A percentile compares a stretch with the other conserved stretches of the same genome.
These are phyloP conservation scores for Cyphellophora attinorum DNA, from an alignment of 2,329 filamentous ascomycete genomes.

Conservation along the genomic window DNA sequence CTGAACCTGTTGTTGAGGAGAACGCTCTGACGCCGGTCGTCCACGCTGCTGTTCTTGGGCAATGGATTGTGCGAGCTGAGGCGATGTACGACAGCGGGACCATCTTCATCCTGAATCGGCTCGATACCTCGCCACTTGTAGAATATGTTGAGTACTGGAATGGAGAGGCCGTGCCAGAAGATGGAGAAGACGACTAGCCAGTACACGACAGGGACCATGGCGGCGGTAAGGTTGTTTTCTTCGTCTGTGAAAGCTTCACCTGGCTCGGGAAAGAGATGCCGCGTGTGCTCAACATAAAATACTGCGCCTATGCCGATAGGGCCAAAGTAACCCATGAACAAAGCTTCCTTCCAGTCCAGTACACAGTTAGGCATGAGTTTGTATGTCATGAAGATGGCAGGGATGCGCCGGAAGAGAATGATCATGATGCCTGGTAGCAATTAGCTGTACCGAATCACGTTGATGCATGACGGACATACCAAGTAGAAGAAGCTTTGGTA, in stretches of 20 bases:
- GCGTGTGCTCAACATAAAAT: conserved; percentile 50
- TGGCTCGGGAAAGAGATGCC: conserved; percentile 32
- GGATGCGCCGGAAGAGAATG: conserved; percentile 88
- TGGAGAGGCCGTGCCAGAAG: neutral
- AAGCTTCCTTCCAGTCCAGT: conserved; percentile 91
- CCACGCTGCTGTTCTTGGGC: conserved; percentile 25
- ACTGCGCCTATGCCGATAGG: conserved; percentile 95
- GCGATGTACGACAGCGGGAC: conserved; percentile 21
- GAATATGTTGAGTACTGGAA: neutral
- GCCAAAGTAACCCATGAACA: conserved; percentile 97
- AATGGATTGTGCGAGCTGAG: conserved; percentile 19
- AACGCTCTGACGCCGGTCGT: conserved; percentile 21
- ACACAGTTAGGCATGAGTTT: conserved; percentile 92
- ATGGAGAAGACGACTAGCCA: neutral
- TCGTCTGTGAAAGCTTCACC: conserved; percentile 31
- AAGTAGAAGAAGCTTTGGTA: conserved; percentile 86
- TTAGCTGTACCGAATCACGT: no score
- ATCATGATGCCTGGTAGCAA: conserved; percentile 59
- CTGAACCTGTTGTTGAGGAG: conserved; percentile 27
- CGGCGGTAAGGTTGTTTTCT: conserved; percentile 26
- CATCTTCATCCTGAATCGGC: conserved; percentile 21
- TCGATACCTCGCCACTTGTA: conserved; percentile 19
- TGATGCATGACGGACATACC: conserved; percentile 42
- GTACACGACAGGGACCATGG: conserved; percentile 26
- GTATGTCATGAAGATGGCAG: conserved; percentile 73